These are phyloP conservation scores for Castanospermum australe DNA, from an alignment of 306 rosid genomes.

Conservation along the genomic window DNA sequence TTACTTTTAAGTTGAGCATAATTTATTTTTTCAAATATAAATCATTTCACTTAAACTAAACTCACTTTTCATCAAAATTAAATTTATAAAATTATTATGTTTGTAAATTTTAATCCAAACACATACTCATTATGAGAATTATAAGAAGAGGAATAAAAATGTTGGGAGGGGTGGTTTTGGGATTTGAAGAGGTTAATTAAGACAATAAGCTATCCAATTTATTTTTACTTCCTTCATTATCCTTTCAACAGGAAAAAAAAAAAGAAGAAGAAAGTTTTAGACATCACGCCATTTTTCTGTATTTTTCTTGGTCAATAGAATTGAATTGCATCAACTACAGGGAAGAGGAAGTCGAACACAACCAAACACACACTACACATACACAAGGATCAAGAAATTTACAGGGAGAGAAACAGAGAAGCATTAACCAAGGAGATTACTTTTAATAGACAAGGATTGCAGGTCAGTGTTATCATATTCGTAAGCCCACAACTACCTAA, in stretches of 20 bases:
- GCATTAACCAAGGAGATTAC: not conserved
- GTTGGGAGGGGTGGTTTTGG: constrained; percentile 26
- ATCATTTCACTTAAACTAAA: too few species aligned
- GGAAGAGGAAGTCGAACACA: not conserved
- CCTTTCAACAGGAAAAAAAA: not conserved
- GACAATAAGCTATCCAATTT: not conserved
- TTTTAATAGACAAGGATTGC: not conserved
- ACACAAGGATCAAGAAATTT: not conserved
- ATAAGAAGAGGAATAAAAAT: too few species aligned
- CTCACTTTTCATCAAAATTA: too few species aligned
- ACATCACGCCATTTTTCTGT: constrained; percentile 26
- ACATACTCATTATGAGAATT: too few species aligned
- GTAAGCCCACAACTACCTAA: constrained; percentile 42
- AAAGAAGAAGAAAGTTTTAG: constrained; percentile 9
- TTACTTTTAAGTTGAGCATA: too few species aligned
- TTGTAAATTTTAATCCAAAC: too few species aligned
- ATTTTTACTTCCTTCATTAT: not conserved
- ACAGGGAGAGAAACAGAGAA: not conserved
- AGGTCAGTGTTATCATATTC: constrained; percentile 22
- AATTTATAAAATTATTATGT: too few species aligned
- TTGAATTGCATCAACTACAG: constrained; percentile 33
- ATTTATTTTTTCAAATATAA: too few species aligned
- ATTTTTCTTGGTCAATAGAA: constrained; percentile 19
- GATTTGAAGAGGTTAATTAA: not conserved
- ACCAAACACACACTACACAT: not conserved